Evolutionary conservation across 2,329 filamentous ascomycete species (phyloP), one percentile per base, ranked within the genome.

Genomic region (Fusarium lateritium): DNA sequence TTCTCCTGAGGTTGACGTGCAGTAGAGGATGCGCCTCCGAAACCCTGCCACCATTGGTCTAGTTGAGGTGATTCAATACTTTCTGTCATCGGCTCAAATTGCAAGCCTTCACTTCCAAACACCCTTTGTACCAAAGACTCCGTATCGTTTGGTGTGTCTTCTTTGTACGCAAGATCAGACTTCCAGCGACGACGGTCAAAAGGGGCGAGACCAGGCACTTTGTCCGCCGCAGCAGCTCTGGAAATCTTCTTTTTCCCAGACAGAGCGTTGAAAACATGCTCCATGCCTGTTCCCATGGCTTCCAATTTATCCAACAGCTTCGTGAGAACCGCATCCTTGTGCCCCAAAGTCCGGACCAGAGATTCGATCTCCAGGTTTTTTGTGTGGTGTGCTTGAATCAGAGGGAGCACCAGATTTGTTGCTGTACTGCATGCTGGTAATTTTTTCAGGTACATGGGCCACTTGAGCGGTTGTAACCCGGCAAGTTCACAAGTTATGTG

Each of bases 391-490:
- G 81, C 81, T 61, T 84, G 82, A 14, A 88, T 74, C 5, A 89
- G 76, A 15, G 87, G 86, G 33, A 88, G 73, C 14, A 88, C 82
- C 36, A 89, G 79, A 59, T 83, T 80, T 2, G 82, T 82, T 10
- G 84, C 79, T 6, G 87, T 74, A 14, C 79, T 76, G 19, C 81
- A 79, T 10, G 81, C 71, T 2, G 82, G 77, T 21, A 78, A 79
- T 64, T 83, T 86, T 28, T 75, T 76, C 19, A 95, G 79, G 47
- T 84, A 78, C 57, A 94, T 83, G 0, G 84, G 85, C 92, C 93
- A 95, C 62, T 81, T 81, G 36, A 95, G 80, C 7, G 88, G 84
- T 47, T 84, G 81, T 31, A 94, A 81, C 2, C 88, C 88, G n/a
- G 91, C 89, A 14, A 95, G 82, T 10, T 84, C 79, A 57, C 88